Conservation (phyloP, 768 basidiomycete species). For the Hysterangium stoloniferum region DNA sequence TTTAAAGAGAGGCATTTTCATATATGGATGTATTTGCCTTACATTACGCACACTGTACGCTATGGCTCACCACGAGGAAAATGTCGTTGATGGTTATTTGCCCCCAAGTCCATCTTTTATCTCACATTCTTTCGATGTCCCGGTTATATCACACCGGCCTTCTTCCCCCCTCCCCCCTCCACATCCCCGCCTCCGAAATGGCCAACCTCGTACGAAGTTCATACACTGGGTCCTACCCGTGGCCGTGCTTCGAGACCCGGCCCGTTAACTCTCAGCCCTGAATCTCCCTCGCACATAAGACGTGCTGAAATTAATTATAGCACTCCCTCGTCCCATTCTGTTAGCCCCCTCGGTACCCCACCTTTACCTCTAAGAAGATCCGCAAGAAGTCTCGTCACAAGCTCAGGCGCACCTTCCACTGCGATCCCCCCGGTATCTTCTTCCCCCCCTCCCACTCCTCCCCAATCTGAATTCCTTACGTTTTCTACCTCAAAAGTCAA, state of each 20-base stretch:
- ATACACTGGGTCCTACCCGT: background rate
- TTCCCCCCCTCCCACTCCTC: slow-evolving; percentile 4
- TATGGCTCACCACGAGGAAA: background rate
- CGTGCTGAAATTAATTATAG: background rate
- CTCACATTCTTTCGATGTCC: slow-evolving; percentile 24
- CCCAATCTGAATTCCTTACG: background rate
- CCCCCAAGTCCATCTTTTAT: slow-evolving; percentile 11
- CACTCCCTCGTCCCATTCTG: background rate
- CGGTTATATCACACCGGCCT: slow-evolving; percentile 20
- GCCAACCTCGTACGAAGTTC: slow-evolving; percentile 6
- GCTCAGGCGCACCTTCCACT: background rate
- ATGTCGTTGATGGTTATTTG: slow-evolving; percentile 3
- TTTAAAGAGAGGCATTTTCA: too few species aligned
- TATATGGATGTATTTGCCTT: too few species aligned
- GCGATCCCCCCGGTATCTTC: background rate
- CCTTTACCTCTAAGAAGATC: background rate
- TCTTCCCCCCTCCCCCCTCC: background rate
- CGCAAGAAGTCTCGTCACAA: background rate
- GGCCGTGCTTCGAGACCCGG: background rate
- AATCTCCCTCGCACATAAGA: background rate
- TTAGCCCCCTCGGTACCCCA: slow-evolving; percentile 5
- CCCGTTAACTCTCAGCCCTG: background rate
- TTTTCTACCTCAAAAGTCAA: background rate
- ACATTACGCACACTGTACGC: too few species aligned
- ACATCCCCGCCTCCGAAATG: background rate